Evolutionary conservation across 306 rosid species (phyloP).

Genomic region (Vigna unguiculata): DNA sequence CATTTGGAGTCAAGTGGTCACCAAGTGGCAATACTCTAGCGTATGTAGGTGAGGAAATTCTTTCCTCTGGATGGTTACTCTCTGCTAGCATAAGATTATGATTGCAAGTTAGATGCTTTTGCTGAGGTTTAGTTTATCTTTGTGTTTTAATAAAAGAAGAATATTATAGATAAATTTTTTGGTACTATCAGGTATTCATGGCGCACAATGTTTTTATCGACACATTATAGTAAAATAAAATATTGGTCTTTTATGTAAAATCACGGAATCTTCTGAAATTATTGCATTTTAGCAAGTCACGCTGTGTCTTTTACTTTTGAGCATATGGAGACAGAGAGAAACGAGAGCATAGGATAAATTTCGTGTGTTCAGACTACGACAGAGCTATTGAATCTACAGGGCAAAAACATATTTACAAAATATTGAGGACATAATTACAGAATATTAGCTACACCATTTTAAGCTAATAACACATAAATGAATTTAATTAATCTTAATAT

Average conservation of each 20-base stretch:
- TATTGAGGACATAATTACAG: no score
- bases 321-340: no score
- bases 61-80: constrained; percentile 34
- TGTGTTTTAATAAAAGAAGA: constrained; percentile 31
- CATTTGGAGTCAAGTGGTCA: constrained; percentile 98
- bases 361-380: no score
- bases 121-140: constrained; percentile 35
- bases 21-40: constrained; percentile 96
- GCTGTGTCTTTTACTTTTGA: constrained; percentile 28
- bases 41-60: constrained; percentile 80
- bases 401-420: no score
- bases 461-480: no score
- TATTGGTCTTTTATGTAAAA: constrained; percentile 9
- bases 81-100: constrained; percentile 28
- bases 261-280: constrained; percentile 21
- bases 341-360: no score
- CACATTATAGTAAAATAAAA: constrained; percentile 1
- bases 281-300: constrained; percentile 26
- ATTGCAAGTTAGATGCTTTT: constrained; percentile 33
- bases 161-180: constrained; percentile 1
- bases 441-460: no score
- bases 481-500: no score
- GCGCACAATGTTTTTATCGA: constrained; percentile 1
- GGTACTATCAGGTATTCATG: neutral
- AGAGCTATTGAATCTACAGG: no score